Conservation (phyloP, 371 early-diverging fungal species). For the Rhizopus arrhizus region DNA sequence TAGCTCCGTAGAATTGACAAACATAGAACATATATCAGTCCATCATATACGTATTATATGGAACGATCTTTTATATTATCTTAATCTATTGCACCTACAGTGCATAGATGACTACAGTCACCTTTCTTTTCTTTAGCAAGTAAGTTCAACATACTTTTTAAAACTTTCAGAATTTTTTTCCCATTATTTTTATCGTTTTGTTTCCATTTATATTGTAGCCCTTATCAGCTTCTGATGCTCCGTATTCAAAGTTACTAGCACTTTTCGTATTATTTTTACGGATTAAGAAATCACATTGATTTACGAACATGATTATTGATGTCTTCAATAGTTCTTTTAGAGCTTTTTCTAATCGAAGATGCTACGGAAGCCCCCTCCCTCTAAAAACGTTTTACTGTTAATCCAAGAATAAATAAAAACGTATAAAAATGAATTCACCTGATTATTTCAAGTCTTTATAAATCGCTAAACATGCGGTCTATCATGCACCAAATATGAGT, state of each 20-base stretch:
- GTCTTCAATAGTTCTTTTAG: constrained; percentile 14
- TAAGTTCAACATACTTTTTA: constrained; percentile 26
- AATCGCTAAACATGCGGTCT: constrained; percentile 8
- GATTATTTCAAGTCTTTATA: constrained; percentile 12
- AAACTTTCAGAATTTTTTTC: constrained; percentile 21
- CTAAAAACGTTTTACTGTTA: constrained; percentile 17
- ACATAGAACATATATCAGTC: no score
- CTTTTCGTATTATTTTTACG: constrained; percentile 15
- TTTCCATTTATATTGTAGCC: constrained; percentile 21
- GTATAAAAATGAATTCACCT: constrained; percentile 12
- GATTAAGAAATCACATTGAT: constrained; percentile 17
- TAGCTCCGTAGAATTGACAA: no score
- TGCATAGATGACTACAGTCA: constrained; percentile 13
- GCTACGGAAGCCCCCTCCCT: constrained; percentile 14
- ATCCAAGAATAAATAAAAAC: constrained; percentile 15
- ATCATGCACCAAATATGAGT: constrained; percentile 18
- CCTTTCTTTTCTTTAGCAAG: constrained; percentile 23
- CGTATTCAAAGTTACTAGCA: constrained; percentile 19
- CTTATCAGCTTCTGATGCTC: constrained; percentile 23
- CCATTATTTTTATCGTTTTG: constrained; percentile 21
- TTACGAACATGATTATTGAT: constrained; percentile 4
- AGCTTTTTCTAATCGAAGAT: constrained; percentile 11
- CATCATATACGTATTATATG: no score
- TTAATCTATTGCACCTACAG: no score
- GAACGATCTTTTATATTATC: no score